Conservation (phyloP, 768 basidiomycete species). For the Lactarius deliciosus region DNA sequence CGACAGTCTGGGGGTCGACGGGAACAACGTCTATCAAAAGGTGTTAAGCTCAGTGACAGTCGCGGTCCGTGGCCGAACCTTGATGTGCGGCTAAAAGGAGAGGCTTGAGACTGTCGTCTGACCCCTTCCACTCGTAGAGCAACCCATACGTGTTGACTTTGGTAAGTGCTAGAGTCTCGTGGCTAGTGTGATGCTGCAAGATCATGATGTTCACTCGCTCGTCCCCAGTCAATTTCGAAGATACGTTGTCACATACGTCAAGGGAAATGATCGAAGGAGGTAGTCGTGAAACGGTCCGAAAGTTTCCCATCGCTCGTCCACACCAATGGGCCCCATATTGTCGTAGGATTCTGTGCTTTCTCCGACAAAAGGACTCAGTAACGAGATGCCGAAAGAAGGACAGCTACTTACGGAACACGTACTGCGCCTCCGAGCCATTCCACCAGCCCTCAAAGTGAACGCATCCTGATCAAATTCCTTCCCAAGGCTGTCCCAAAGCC, state of each 20-base stretch:
- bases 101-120: constrained; percentile 50
- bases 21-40: constrained; percentile 64
- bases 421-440: constrained; percentile 44
- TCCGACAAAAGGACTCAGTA: neutral
- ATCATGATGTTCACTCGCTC: no score
- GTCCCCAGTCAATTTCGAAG: no score
- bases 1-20: constrained; percentile 53
- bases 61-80: constrained; percentile 34
- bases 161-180: constrained; percentile 50
- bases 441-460: constrained; percentile 39
- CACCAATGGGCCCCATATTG: constrained; percentile 46
- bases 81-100: constrained; percentile 55
- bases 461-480: constrained; percentile 34
- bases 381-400: constrained; percentile 1
- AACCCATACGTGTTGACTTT: constrained; percentile 62
- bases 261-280: constrained; percentile 54
- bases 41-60: neutral
- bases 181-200: constrained; percentile 36
- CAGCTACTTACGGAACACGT: constrained; percentile 38
- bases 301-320: constrained; percentile 47
- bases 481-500: constrained; percentile 37
- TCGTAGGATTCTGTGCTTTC: constrained; percentile 53
- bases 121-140: constrained; percentile 60
- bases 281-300: constrained; percentile 43
- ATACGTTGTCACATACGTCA: constrained; percentile 45